phyloP scores from a whole-genome alignment of 768 basidiomycete genomes.

The Dioszegia crocea region DNA sequence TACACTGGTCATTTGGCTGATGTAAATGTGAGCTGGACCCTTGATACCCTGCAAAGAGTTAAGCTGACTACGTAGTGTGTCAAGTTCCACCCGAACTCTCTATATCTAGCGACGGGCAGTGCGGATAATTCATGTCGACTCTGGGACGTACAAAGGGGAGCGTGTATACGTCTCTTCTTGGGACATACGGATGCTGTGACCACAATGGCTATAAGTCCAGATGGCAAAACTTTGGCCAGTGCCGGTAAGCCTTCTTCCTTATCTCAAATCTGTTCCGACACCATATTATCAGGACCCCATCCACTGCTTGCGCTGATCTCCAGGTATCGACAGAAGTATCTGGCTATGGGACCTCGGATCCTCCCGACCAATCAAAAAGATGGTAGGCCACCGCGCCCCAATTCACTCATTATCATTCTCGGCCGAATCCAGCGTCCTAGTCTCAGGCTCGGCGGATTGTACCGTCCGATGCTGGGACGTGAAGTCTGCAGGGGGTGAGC shows the following conservation, averaged over 20 bases:
- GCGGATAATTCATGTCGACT: conserved; percentile 92
- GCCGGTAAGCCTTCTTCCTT: conserved; percentile 58
- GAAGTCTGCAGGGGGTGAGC: conserved; percentile 65
- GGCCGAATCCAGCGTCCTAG: conserved; percentile 80
- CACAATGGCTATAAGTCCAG: conserved; percentile 81
- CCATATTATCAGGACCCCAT: too few relatives aligned
- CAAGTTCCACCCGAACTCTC: conserved; percentile 92
- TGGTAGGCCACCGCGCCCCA: conserved; percentile 85
- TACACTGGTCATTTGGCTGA: conserved; percentile 96
- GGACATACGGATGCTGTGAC: conserved; percentile 89
- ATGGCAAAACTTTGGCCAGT: conserved; percentile 88
- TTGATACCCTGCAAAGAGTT: background rate
- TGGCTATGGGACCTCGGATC: conserved; percentile 95
- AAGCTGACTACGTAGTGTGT: conserved; percentile 62
- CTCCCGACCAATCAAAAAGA: conserved; percentile 91
- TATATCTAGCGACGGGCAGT: conserved; percentile 95
- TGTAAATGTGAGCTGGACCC: conserved; percentile 71
- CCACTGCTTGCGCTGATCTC: conserved; percentile 52
- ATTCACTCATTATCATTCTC: conserved; percentile 89
- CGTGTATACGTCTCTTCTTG: conserved; percentile 89
- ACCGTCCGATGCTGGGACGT: conserved; percentile 99
- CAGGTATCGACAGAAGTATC: conserved; percentile 71
- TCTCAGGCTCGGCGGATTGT: conserved; percentile 89
- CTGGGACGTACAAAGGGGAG: conserved; percentile 96
- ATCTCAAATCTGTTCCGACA: too few relatives aligned